Evolutionary conservation across 805 yeast species (phyloP).

Genomic region (Torulaspora maleeae): DNA sequence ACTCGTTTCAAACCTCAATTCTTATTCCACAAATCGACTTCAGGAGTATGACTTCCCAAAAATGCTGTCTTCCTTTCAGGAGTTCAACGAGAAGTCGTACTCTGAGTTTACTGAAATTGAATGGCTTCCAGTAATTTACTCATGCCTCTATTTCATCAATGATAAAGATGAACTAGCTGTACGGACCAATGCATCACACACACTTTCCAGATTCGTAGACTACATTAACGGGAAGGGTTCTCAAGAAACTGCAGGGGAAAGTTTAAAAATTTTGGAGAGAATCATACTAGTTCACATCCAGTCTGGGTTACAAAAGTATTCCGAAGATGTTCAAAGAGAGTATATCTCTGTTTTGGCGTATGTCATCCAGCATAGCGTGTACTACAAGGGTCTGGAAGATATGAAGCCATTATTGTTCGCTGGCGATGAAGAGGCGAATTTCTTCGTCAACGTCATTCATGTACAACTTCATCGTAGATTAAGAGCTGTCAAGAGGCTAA

Average conservation of each 20-base stretch:
- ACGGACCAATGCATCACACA: slow-evolving; percentile 68
- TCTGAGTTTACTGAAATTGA: slow-evolving; percentile 44
- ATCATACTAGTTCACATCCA: slow-evolving; percentile 61
- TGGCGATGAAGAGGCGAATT: slow-evolving; percentile 79
- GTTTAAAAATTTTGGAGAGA: slow-evolving; percentile 42
- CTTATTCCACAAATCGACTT: slow-evolving; percentile 57
- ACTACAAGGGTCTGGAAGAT: slow-evolving; percentile 52
- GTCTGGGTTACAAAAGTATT: slow-evolving; percentile 55
- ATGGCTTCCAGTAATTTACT: slow-evolving; percentile 77
- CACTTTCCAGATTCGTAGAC: slow-evolving; percentile 63
- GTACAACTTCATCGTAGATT: slow-evolving; percentile 83
- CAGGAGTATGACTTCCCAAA: slow-evolving; percentile 76
- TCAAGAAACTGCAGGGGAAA: slow-evolving; percentile 27
- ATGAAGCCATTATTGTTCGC: slow-evolving; percentile 58
- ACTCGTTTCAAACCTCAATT: slow-evolving; percentile 61
- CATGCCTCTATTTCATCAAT: slow-evolving; percentile 62
- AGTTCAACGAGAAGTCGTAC: slow-evolving; percentile 55
- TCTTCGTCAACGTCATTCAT: slow-evolving; percentile 71
- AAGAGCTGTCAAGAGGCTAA: slow-evolving; percentile 68
- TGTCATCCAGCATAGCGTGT: slow-evolving; percentile 46
- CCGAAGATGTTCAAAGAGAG: slow-evolving; percentile 66
- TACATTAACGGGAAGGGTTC: slow-evolving; percentile 37
- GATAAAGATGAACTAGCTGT: slow-evolving; percentile 77
- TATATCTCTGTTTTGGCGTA: slow-evolving; percentile 63
- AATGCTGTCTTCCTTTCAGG: slow-evolving; percentile 62